Conservation (phyloP, 2,329 filamentous ascomycete species). For the Paecilomyces sp. region DNA sequence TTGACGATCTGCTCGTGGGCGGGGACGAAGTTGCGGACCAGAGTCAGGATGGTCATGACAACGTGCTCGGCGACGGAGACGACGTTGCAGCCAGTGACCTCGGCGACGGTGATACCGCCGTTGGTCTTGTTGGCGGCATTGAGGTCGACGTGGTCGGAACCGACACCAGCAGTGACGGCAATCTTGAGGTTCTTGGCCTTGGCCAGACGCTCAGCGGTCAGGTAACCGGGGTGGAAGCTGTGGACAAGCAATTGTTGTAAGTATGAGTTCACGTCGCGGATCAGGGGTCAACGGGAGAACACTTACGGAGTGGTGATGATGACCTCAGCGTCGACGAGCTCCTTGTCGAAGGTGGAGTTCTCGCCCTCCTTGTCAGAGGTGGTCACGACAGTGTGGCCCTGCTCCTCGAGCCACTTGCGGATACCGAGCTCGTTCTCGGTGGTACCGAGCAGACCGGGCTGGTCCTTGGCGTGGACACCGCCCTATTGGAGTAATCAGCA, state of each 20-base stretch:
- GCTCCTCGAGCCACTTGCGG: constrained; percentile 94
- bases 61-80: constrained; percentile 99
- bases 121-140: constrained; percentile 98
- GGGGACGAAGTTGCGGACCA: constrained; percentile 97
- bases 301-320: constrained; percentile 96
- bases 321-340: constrained; percentile 92
- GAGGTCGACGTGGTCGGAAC: constrained; percentile 96
- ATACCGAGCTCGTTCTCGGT: constrained; percentile 98
- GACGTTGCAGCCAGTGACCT: constrained; percentile 97
- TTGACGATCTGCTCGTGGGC: constrained; percentile 86
- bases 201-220: constrained; percentile 89
- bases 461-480: constrained; percentile 77
- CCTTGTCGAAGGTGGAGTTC: constrained; percentile 87
- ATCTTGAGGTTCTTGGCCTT: constrained; percentile 99
- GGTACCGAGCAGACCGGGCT: constrained; percentile 83
- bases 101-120: constrained; percentile 91
- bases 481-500: constrained; percentile 41
- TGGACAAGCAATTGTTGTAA: neutral
- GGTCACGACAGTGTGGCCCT: constrained; percentile 93
- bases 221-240: constrained; percentile 97
- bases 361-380: constrained; percentile 97
- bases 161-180: constrained; percentile 93
- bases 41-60: constrained; percentile 93
- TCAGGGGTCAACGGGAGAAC: neutral
- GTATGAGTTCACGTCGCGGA: neutral